A percentile compares a stretch with the other conserved stretches of the same genome.
These are phyloP conservation scores for Heterobasidion irregulare DNA, from an alignment of 1,284 basidiomycete genomes.

Conservation along the genomic window DNA sequence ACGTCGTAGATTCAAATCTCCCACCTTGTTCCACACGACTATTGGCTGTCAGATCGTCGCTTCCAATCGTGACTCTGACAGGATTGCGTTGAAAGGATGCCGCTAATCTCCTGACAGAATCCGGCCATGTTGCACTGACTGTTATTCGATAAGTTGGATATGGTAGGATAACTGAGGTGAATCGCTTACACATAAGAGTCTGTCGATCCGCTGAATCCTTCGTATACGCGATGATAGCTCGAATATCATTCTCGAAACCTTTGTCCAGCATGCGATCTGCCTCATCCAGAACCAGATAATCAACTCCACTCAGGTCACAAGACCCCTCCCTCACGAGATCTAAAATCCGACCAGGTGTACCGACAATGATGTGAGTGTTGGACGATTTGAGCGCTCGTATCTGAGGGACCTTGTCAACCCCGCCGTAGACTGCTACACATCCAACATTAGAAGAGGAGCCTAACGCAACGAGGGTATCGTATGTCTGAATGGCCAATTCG, in stretches of 20 bases:
- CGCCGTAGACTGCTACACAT: slow-evolving; percentile 88
- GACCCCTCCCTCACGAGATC: slow-evolving; percentile 85
- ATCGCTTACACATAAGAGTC: slow-evolving; percentile 83
- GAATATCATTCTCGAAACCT: slow-evolving; percentile 98
- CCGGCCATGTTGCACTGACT: slow-evolving; percentile 99
- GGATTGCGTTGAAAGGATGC: slow-evolving; percentile 84
- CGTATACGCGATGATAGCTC: slow-evolving; percentile 81
- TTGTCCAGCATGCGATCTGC: slow-evolving; percentile 98
- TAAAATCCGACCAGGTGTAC: slow-evolving; percentile 89
- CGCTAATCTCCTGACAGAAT: slow-evolving; percentile 91
- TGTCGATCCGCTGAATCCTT: slow-evolving; percentile 64
- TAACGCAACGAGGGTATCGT: slow-evolving; percentile 75
- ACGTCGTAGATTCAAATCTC: neutral
- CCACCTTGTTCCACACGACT: slow-evolving; percentile 72
- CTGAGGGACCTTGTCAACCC: slow-evolving; percentile 85
- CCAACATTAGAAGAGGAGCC: slow-evolving; percentile 52
- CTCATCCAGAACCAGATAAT: slow-evolving; percentile 93
- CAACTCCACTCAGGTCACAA: slow-evolving; percentile 78
- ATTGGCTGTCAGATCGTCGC: slow-evolving; percentile 93
- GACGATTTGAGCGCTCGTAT: slow-evolving; percentile 44
- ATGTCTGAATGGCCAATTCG: slow-evolving; percentile 92
- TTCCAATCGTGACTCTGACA: slow-evolving; percentile 89
- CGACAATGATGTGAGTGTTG: slow-evolving; percentile 76
- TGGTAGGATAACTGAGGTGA: neutral
- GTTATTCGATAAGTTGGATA: slow-evolving; percentile 1